A percentile compares a stretch with the other conserved stretches of the same genome.
Evolutionary conservation across 371 early-diverging fungal genomes (phyloP).

Genomic region (Mortierella sp.): DNA sequence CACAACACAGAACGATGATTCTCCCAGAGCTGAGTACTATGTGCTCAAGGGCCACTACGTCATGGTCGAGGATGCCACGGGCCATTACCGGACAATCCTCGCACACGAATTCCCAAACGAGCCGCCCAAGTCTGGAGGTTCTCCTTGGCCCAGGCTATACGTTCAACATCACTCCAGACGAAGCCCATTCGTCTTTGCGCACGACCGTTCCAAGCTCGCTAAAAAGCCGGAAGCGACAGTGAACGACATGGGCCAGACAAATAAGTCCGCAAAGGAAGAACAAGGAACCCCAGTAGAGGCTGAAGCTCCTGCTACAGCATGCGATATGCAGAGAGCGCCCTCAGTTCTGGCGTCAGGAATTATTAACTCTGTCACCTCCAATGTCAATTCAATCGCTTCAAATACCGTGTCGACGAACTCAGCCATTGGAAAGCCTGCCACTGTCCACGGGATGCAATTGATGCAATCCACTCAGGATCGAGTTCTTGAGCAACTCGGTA

Average conservation of each 20-base stretch:
- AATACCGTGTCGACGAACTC: slow-evolving; percentile 13
- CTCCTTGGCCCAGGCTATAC: slow-evolving; percentile 28
- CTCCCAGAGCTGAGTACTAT: slow-evolving; percentile 20
- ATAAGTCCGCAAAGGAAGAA: not conserved
- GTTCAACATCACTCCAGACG: slow-evolving; percentile 9
- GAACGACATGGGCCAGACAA: slow-evolving; percentile 5
- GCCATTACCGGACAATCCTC: slow-evolving; percentile 26
- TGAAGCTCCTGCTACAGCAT: not conserved
- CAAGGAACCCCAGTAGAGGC: not conserved
- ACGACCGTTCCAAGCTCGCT: not conserved
- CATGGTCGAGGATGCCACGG: slow-evolving; percentile 36
- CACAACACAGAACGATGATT: slow-evolving; percentile 30
- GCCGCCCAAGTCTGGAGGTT: not conserved
- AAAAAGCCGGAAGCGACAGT: not conserved
- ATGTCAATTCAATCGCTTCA: slow-evolving; percentile 14
- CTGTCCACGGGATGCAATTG: not conserved
- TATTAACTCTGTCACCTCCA: slow-evolving; percentile 29
- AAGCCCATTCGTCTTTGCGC: slow-evolving; percentile 16
- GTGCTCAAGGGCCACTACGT: slow-evolving; percentile 26
- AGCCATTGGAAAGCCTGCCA: slow-evolving; percentile 1
- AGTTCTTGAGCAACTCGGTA: slow-evolving; percentile 38
- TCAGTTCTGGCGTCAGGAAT: slow-evolving; percentile 36
- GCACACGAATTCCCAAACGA: slow-evolving; percentile 25
- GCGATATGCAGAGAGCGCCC: slow-evolving; percentile 2
- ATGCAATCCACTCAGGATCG: slow-evolving; percentile 13